phyloP scores from a whole-genome alignment of 2,329 filamentous ascomycete species.

The Calonectria pteridis region DNA sequence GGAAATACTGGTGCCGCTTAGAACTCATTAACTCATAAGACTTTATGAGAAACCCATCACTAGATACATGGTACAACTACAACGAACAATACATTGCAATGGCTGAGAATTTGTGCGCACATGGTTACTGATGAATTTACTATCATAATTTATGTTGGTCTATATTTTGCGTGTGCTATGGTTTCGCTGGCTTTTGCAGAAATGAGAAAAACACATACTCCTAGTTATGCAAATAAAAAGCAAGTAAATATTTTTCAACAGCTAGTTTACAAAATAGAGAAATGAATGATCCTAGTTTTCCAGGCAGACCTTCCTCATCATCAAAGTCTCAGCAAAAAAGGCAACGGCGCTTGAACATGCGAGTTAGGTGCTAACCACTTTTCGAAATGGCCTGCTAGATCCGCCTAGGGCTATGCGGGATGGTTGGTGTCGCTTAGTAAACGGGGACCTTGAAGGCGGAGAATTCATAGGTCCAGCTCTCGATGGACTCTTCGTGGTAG shows the following conservation, averaged over 20 bases:
- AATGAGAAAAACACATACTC: not conserved
- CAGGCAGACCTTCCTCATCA: not conserved
- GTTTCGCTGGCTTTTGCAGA: not conserved
- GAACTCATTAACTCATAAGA: too few species aligned
- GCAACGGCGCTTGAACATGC: not conserved
- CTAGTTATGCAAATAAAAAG: not conserved
- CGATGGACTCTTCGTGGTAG: constrained; percentile 30
- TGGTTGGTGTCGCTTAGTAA: constrained; percentile 17
- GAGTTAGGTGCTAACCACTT: not conserved
- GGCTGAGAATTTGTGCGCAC: not conserved
- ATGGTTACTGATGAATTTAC: not conserved
- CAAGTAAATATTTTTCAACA: constrained; percentile 9
- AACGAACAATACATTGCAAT: too few species aligned
- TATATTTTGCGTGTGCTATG: not conserved
- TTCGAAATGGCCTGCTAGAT: not conserved
- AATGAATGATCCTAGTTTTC: constrained; percentile 1
- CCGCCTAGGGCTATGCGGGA: not conserved
- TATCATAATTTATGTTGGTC: not conserved
- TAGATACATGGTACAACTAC: too few species aligned
- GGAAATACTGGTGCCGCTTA: too few species aligned
- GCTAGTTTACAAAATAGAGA: constrained; percentile 7
- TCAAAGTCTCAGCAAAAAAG: not conserved
- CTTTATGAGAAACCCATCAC: too few species aligned
- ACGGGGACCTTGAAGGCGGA: constrained; percentile 31
- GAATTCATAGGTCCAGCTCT: constrained; percentile 33